A percentile compares a stretch with the other conserved stretches of the same genome.
phyloP scores from a whole-genome alignment of 1,284 basidiomycete genomes.

The Hemileia vastatrix region DNA sequence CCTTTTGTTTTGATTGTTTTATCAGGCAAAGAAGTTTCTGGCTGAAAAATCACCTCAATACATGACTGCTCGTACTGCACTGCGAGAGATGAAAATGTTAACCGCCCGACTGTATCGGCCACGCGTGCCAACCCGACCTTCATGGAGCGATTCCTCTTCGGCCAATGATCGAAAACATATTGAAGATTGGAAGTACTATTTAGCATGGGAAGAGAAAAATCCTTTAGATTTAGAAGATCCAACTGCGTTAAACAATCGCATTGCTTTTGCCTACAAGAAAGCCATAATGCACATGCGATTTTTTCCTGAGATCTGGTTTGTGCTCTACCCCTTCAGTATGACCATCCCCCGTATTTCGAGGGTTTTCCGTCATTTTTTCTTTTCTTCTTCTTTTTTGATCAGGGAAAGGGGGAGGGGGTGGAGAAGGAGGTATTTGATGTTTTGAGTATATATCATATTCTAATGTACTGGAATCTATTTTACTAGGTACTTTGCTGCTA shows the following conservation, averaged over 20 bases:
- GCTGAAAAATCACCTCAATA: constrained; percentile 70
- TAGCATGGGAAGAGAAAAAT: constrained; percentile 93
- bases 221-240: constrained; percentile 82
- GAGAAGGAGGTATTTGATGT: background rate
- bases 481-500: constrained; percentile 76
- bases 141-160: constrained; percentile 24
- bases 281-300: constrained; percentile 82
- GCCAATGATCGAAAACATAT: constrained; percentile 60
- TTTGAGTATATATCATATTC: background rate
- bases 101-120: constrained; percentile 48
- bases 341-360: too few species aligned
- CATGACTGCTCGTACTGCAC: constrained; percentile 84
- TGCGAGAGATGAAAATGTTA: constrained; percentile 62
- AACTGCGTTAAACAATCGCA: constrained; percentile 56
- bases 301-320: constrained; percentile 85
- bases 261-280: constrained; percentile 76
- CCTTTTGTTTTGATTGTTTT: background rate
- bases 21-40: constrained; percentile 82
- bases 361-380: too few species aligned
- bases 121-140: constrained; percentile 28
- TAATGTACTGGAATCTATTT: background rate
- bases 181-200: constrained; percentile 76
- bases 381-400: background rate
- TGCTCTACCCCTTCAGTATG: too few species aligned
- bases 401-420: background rate